A percentile compares a stretch with the other conserved stretches of the same genome.
Conservation (phyloP, 805 yeast genomes). For the Komagataella mondaviorum region DNA sequence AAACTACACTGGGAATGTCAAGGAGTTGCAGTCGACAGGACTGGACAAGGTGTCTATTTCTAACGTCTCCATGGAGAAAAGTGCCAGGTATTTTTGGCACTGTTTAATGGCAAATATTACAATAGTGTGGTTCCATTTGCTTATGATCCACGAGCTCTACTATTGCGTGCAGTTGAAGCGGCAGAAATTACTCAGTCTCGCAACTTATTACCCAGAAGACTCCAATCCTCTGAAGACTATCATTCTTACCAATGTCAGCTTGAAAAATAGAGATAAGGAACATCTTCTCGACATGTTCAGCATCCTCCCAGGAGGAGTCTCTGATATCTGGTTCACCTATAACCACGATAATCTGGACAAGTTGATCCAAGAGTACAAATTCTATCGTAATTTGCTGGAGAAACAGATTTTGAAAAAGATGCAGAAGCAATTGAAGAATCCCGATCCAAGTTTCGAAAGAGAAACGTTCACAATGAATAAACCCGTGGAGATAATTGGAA, state of each 20-base stretch:
- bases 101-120: constrained; percentile 43
- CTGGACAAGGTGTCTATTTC: constrained; percentile 63
- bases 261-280: constrained; percentile 13
- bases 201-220: constrained; percentile 8
- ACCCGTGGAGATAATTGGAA: constrained; percentile 7
- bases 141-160: constrained; percentile 43
- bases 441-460: constrained; percentile 1
- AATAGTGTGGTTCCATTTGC: constrained; percentile 39
- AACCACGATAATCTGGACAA: constrained; percentile 23
- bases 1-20: constrained; percentile 30
- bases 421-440: constrained; percentile 9
- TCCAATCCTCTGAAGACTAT: constrained; percentile 8
- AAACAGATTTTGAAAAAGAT: constrained; percentile 23
- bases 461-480: constrained; percentile 8
- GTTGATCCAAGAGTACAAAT: constrained; percentile 16
- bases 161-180: constrained; percentile 36
- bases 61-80: constrained; percentile 42
- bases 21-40: constrained; percentile 20
- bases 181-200: constrained; percentile 15
- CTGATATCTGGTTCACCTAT: constrained; percentile 46
- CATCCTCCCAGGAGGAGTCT: constrained; percentile 39
- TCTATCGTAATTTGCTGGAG: constrained; percentile 23
- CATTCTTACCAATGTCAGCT: constrained; percentile 18
- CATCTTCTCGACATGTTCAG: constrained; percentile 18
- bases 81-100: constrained; percentile 44